Base-by-base conservation (phyloP, 108 stramenopile genomes). In the Nitzschia sp. region DNA sequence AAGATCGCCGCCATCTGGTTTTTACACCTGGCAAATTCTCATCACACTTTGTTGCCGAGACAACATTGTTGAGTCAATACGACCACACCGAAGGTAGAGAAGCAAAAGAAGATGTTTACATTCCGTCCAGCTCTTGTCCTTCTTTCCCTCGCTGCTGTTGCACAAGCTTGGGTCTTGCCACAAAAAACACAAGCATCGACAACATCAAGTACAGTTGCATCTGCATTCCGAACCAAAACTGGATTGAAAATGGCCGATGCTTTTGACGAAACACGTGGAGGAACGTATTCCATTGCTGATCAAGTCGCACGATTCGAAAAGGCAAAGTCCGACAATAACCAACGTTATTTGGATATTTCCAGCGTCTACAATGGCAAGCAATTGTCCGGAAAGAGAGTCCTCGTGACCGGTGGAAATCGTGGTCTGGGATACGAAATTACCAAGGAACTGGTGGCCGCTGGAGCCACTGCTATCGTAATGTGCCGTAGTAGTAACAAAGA, bases 381-480 rank as follows among this genome's bases (percentile, higher is more conserved):
- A 23, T 53, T 91, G 19, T 67, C 74, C 17, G 90, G 90, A 35
- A 91, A 91, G 67, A 81, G 87, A 23, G 88, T 95, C 17, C 53
- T 94, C 23, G 90, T 96, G 47, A 91, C 93, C 2, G 96, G 94
- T 19, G 96, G 92, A 26, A 94, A 92, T 55, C 86, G 94, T 16
- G 94, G 94, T 0, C 69, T 96, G 21, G 96, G 96, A 11, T 71
- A 89, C 19, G 94, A 79, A 55, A 82, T 95, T 52, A 85, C 85
- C 27, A 86, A 91, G 52, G 86, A 92, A 69, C 59, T 86, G 2
- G 88, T 83, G 3, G 64, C 83, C 8, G 71, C 82, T 62, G 92
- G 92, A 31, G 93, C 93, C 59, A 81, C 90, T 53, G 89, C 84
- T 33, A 73, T 95, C 55, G 87, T 88, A 15, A 62, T 91, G 6